Evolutionary conservation across 345 rosid genomes (phyloP).

Genomic region (Euphorbia peplus): DNA sequence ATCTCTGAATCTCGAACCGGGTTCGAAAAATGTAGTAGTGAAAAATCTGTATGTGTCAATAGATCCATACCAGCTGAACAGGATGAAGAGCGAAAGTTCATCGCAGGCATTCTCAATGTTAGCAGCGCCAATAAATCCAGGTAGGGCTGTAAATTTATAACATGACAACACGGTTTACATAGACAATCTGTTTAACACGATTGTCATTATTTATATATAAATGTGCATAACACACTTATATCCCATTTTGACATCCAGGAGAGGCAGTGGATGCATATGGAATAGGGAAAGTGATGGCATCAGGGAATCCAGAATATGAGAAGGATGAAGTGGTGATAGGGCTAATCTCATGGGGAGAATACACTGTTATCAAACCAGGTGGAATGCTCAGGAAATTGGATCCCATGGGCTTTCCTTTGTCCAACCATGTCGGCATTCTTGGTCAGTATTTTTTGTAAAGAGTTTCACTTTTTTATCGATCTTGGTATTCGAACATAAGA

Average conservation of each 20-base stretch:
- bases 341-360: slow-evolving; percentile 50
- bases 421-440: slow-evolving; percentile 48
- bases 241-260: background rate
- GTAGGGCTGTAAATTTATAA: slow-evolving; percentile 27
- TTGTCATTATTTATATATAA: too few relatives aligned
- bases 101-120: slow-evolving; percentile 25
- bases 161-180: too few relatives aligned
- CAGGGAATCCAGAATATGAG: slow-evolving; percentile 42
- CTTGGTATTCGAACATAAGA: too few relatives aligned
- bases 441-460: too few relatives aligned
- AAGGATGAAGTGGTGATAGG: slow-evolving; percentile 50
- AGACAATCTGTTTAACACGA: too few relatives aligned
- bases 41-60: slow-evolving; percentile 51
- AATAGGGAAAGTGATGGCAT: slow-evolving; percentile 48
- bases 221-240: too few relatives aligned
- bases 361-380: slow-evolving; percentile 36
- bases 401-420: slow-evolving; percentile 55
- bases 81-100: slow-evolving; percentile 44
- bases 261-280: slow-evolving; percentile 53
- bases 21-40: slow-evolving; percentile 32
- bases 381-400: slow-evolving; percentile 45
- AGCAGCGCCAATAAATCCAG: slow-evolving; percentile 31
- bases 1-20: slow-evolving; percentile 22
- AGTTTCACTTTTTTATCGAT: too few relatives aligned
- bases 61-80: slow-evolving; percentile 58